Evolutionary conservation across 139 green algal species (phyloP), one percentile per base, ranked within the genome.

Genomic region (Chlamydomonas sp.): DNA sequence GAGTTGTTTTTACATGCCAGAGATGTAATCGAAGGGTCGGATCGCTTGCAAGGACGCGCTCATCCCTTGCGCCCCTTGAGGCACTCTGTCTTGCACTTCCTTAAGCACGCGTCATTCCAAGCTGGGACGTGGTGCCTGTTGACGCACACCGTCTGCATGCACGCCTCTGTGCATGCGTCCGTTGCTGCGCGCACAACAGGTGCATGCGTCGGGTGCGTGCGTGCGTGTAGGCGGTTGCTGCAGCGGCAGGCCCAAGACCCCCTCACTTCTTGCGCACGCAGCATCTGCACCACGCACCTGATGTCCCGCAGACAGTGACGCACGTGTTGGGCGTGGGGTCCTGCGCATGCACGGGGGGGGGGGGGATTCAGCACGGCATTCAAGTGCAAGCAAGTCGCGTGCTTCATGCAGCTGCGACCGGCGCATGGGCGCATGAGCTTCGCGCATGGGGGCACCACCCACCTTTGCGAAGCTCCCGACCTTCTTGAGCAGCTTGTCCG

Each of bases 151-250:
- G 82, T 73, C 4, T 84, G 79, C 57, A 91, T 76, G 77, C 92
- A 97, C 10, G 92, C 92, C 33, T 96, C 91, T n/a, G 77, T 90
- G 81, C 92, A 97, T 22, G 92, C 83, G 75, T 97, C 92, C 30
- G 48, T 48, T 0, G 71, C 83, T 90, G 76, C 74, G 81, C 34
- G 13, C 1, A 48, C 34, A 26, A 63, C 13, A 61, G 28, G 36
- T 61, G 60, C 60, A 76, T 65, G 31, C 62, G 62, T 13, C 26
- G 24, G 28, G 29, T 10, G 62, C 65, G 28, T 65, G 28, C 24
- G 36, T 63, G 36, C 20, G 29, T 13, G n/a, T 65, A 30, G n/a
- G n/a, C n/a, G n/a, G n/a, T n/a, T n/a, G n/a, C n/a, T n/a, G 24
- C 63, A 69, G 38, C 35, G 8, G n/a, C 37, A 69, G 20, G 5